Evolutionary conservation across 345 rosid species (phyloP), one percentile per base, ranked within the genome.

Genomic region (Rhizophora mangle): DNA sequence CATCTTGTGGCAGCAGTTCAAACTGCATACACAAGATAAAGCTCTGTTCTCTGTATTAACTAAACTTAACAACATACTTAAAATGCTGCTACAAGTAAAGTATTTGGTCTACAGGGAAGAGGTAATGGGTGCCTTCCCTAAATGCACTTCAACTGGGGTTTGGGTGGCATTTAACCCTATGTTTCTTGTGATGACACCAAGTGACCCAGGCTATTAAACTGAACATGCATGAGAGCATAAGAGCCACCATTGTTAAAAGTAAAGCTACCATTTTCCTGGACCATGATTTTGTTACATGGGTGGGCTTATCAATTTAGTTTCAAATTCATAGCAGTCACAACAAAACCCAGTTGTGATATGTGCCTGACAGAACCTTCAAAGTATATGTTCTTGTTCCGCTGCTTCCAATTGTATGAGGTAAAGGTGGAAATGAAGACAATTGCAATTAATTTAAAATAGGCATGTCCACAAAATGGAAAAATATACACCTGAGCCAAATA

Each of bases 401-500:
- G 43, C 39, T 70, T 70, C 36, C 16, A 13, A 54, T 24, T 54
- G 46, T 30, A 34, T 59, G 34, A 15, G 34, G 13, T 59, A 32
- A 26, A 47, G 49, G 60, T 57, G 55, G 19, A 43, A 43, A 43
- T 43, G 49, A 43, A 43, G 49, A 43, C 15, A 31, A 47, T 18
- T 31, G 32, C 6, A 46, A 52, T 64, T 60, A 62, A 21, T 49
- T 31, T 30, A 29, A 59, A 69, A 39, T 37, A 63, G 34, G 24
- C 10, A 24, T 16, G 13, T 59, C 65, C 52, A 43, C 49, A 13
- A 32, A 20, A 36, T 31, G 22, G 58, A 27, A 52, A 31, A 47
- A 27, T 51, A 49, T 13, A 39, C 27, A 26, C 24, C 34, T 65
- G 60, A 34, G 51, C 53, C 70, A 67, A 66, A 63, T 66, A 71